Base-by-base conservation (phyloP, 1,284 basidiomycete species). In the Peniophora sp. region DNA sequence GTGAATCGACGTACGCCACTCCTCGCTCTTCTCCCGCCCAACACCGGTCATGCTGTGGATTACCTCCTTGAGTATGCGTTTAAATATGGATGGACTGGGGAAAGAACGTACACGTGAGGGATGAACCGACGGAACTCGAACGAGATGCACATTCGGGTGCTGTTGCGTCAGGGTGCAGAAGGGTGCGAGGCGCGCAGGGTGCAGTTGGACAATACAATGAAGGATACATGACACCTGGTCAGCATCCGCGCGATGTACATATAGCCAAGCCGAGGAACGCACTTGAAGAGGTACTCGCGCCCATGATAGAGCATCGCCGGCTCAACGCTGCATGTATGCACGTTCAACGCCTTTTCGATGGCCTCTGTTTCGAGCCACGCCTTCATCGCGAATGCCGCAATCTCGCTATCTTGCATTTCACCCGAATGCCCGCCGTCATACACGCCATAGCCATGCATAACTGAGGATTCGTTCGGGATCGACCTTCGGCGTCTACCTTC, bases 261-360 rank as follows among this genome's bases (percentile, higher is more conserved):
- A n/a, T 54, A 52, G 2, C 46, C n/a, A 46, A 46, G 3, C 12
- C 42, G 24, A 3, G 12, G 14, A n/a, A 66, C 83, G 63, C 61
- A 87, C 86, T 86, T 87, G 71, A 87, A 88, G 36, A 88, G 68
- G 59, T 79, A 83, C 58, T 88, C 87, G 48, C 85, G 71, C 41
- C 81, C 85, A 51, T 82, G 77, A 59, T 77, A 88, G 41, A 88
- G 68, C 57, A 78, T 85, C 2, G 79, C 72, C 52, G 76, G 69
- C 63, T 88, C 86, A 43, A 84, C 71, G 11, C 68, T 70, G 61
- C 86, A 89, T 1, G 75, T 79, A 59, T 88, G 86, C 34, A 64
- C 65, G 57, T 84, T 74, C 45, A 88, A 62, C 12, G 79, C 76
- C 23, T 68, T 64, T 59, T 88, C 86, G 41, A 89, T 75, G 2